phyloP scores from a whole-genome alignment of 768 basidiomycete species.

The Tylopilus rubrobrunneus region DNA sequence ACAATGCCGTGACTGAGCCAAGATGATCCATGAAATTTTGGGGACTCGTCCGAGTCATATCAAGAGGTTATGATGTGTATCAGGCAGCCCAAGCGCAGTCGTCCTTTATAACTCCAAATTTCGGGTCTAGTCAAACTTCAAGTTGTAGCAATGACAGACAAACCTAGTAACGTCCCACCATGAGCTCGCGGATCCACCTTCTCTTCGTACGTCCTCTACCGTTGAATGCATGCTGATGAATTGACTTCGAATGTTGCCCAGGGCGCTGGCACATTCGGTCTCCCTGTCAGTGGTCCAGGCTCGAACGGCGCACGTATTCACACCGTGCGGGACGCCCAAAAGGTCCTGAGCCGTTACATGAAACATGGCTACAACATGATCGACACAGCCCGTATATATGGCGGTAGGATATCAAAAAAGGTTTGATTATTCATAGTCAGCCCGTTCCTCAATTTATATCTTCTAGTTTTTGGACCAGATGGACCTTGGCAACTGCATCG shows the following conservation, averaged over 20 bases:
- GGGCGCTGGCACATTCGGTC: slow-evolving; percentile 22
- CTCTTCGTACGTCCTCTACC: slow-evolving; percentile 7
- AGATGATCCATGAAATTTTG: no score
- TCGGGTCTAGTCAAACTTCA: no score
- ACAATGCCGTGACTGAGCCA: no score
- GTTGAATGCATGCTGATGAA: neutral
- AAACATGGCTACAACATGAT: slow-evolving; percentile 16
- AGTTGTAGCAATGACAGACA: neutral
- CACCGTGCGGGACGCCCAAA: slow-evolving; percentile 14
- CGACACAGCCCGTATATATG: slow-evolving; percentile 24
- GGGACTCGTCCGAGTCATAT: no score
- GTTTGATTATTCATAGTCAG: slow-evolving; percentile 1
- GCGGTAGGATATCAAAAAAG: slow-evolving; percentile 21
- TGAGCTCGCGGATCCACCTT: slow-evolving; percentile 9
- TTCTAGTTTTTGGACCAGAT: slow-evolving; percentile 16
- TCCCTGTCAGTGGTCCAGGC: slow-evolving; percentile 10
- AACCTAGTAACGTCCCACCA: neutral
- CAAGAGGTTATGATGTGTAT: no score
- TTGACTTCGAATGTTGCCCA: slow-evolving; percentile 1
- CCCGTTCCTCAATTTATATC: neutral
- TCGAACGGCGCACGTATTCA: slow-evolving; percentile 22
- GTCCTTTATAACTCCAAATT: neutral
- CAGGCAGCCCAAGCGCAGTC: no score
- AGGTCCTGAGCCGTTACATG: slow-evolving; percentile 12
- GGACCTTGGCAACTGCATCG: slow-evolving; percentile 8